Evolutionary conservation across 2,329 filamentous ascomycete genomes (phyloP).

Genomic region (Sporothrix variecibatus): DNA sequence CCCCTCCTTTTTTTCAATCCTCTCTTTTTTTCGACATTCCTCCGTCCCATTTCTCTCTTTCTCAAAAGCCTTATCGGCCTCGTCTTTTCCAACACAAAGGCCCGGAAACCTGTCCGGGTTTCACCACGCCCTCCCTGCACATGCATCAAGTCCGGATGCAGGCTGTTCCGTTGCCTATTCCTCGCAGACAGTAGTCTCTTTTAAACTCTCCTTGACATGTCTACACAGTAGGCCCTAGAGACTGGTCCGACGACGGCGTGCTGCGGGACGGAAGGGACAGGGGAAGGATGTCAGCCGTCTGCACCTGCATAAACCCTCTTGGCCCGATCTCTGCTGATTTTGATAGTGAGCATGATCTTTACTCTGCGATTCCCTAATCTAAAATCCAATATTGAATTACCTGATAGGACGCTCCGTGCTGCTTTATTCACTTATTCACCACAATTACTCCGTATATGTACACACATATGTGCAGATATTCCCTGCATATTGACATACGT

Average conservation of each 20-base stretch:
- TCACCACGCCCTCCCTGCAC: not conserved
- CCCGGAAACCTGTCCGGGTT: not conserved
- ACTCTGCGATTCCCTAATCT: not conserved
- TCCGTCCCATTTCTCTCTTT: not conserved
- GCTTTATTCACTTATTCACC: not conserved
- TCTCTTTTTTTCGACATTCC: not conserved
- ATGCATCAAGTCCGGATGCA: not conserved
- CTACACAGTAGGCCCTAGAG: not conserved
- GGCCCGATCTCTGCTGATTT: not conserved
- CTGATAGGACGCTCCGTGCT: not conserved
- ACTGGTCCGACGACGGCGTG: not conserved
- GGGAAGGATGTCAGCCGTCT: not conserved
- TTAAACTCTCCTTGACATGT: not conserved
- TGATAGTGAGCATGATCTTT: not conserved
- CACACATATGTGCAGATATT: not conserved
- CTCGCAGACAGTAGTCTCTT: not conserved
- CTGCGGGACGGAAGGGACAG: not conserved
- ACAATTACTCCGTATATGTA: not conserved
- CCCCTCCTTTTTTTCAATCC: not conserved
- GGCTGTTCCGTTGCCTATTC: not conserved
- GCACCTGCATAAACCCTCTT: not conserved
- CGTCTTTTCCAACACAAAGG: not conserved
- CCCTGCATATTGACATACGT: not conserved
- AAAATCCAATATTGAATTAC: not conserved
- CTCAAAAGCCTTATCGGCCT: not conserved